A percentile compares a stretch with the other conserved stretches of the same genome.
These are phyloP conservation scores for Salvia hispanica DNA, from an alignment of 257 asterid species.

Conservation along the genomic window DNA sequence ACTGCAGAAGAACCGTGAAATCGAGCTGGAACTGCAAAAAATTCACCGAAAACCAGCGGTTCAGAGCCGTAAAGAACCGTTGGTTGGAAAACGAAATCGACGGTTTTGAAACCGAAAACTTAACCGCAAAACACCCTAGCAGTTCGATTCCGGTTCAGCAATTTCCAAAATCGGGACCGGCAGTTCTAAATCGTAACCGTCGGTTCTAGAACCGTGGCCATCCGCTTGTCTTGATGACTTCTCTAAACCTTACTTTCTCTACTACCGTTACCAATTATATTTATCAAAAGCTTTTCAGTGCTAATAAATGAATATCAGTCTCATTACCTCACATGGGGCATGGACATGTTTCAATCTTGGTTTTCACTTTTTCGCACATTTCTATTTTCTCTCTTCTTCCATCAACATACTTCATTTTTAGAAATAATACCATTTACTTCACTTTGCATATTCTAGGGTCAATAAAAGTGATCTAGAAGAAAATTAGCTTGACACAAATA, in stretches of 20 bases:
- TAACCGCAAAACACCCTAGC: too few relatives aligned
- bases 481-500: background rate
- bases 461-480: background rate
- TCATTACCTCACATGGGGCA: background rate
- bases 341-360: background rate
- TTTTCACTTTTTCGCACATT: background rate
- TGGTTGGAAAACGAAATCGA: too few relatives aligned
- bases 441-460: background rate
- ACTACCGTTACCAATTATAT: slow-evolving; percentile 20
- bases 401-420: background rate
- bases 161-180: too few relatives aligned
- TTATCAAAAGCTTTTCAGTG: background rate
- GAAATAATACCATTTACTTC: background rate
- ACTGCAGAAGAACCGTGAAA: too few relatives aligned
- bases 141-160: too few relatives aligned
- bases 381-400: too few relatives aligned
- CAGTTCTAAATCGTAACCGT: too few relatives aligned
- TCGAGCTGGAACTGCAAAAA: too few relatives aligned
- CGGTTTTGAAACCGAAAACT: too few relatives aligned
- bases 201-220: too few relatives aligned
- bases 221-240: background rate
- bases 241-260: background rate
- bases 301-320: background rate
- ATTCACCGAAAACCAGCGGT: too few relatives aligned
- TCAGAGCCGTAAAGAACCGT: too few relatives aligned